phyloP scores from a whole-genome alignment of 768 basidiomycete genomes.

The Psilocybe tampanensis region DNA sequence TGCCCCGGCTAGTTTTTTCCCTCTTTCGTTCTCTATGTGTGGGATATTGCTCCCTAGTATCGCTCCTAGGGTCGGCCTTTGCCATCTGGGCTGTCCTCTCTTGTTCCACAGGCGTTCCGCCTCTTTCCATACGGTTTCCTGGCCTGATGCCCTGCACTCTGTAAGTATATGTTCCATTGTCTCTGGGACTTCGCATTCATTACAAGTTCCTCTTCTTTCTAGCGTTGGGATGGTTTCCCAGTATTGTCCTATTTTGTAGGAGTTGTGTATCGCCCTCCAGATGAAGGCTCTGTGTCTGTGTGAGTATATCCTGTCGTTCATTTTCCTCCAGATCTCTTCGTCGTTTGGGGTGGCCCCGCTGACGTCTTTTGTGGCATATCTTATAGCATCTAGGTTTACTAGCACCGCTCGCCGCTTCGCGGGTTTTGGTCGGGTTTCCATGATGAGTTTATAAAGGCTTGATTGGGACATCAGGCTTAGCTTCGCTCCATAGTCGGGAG shows the following conservation, averaged over 20 bases:
- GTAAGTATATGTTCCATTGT: conserved; percentile 22
- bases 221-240: conserved; percentile 21
- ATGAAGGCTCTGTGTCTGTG: conserved; percentile 9
- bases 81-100: not conserved
- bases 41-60: conserved; percentile 11
- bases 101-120: not conserved
- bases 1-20: conserved; percentile 1
- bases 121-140: not conserved
- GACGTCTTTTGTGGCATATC: too few species aligned
- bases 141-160: conserved; percentile 1
- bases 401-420: too few species aligned
- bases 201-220: conserved; percentile 14
- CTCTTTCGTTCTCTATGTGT: not conserved
- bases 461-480: too few species aligned
- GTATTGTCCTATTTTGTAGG: conserved; percentile 24
- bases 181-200: conserved; percentile 17
- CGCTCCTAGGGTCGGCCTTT: conserved; percentile 9
- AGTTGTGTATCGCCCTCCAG: conserved; percentile 24
- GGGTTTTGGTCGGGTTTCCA: too few species aligned
- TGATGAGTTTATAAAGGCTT: too few species aligned
- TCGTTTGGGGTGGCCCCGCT: not conserved
- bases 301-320: not conserved
- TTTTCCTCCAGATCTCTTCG: not conserved
- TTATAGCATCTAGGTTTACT: too few species aligned
- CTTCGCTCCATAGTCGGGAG: too few species aligned